Evolutionary conservation across 306 rosid genomes (phyloP), one percentile per base, ranked within the genome.

Genomic region (Vigna hirtella): DNA sequence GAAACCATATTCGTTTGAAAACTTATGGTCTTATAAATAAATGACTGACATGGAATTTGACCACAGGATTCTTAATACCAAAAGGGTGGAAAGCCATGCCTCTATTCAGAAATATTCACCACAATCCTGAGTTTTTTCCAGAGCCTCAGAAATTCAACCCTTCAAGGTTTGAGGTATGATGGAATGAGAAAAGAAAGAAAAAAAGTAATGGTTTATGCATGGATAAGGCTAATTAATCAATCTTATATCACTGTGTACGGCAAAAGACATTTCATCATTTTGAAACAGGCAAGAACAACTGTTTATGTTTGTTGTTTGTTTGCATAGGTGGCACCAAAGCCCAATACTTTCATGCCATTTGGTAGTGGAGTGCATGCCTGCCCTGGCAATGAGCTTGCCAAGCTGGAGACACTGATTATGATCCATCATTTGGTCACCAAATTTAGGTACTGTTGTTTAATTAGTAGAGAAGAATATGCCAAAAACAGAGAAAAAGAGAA

Each of bases 1-100:
- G 45, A 80, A 56, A 66, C 53, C n/a, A 43, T 11, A 43, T 77
- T 53, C 6, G 6, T 67, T 32, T 18, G 16, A 34, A 36, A 58
- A 51, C 20, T 32, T 34, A 10, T 62, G 62, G 59, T 17, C 48
- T 14, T 22, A 49, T 47, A 51, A 16, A 59, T 18, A 62, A 80
- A n/a, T 59, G 50, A 79, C 72, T 63, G 48, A 72, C 63, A n/a
- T 55, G 67, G 66, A 81, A 66, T 55, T 51, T 85, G 82, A 48
- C 62, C 62, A 79, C 96, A 95, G 98, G 98, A 16, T 88, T 87
- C 85, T 69, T 92, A 50, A 95, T 95, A 71, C 98, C 98, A 24
- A 91, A 92, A 82, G 98, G 98, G 36, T 95, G 98, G 98, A 95
- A 91, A 79, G 98, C 90, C 77, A 89, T 95, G 97, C 99, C 99